Base-by-base conservation (phyloP, 148 eudicot species). In the Euryodendron excelsum region DNA sequence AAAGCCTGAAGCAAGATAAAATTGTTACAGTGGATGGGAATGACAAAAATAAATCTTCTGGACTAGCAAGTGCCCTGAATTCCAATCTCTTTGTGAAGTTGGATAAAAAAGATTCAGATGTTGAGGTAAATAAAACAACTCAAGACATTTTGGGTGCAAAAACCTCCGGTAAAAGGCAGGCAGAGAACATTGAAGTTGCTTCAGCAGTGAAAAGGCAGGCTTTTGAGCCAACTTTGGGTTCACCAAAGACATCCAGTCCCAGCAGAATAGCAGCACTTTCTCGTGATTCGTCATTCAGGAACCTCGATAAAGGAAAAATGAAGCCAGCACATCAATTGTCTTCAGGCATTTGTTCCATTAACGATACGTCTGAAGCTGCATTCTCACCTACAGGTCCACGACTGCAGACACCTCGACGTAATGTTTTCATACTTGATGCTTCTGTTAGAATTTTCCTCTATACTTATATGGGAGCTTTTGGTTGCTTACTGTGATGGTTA, bases 191-290 rank as follows among this genome's bases (percentile, higher is more conserved):
- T 56, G 94, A 90, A 82, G 85, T 86, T 85, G 81, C 85, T 69
- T 79, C 91, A 77, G 60, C 83, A 27, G 80, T 86, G 27, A 95
- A 95, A 81, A 91, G 79, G 82, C 93, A 88, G 78, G 86, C 86
- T 67, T 65, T 89, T 84, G 94, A 91, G 72, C 78, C 91, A 68
- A 74, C 59, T 78, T 47, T 83, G 67, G 84, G 73, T n/a, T 86
- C 91, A 23, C 89, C 91, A 74, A 90, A 80, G 41, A 39, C 82
- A 39, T 82, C 81, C 30, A 85, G 86, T 77, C 84, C 91, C 55
- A 79, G 73, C 71, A 87, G 81, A 79, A 50, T 80, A 58, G 81
- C 86, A 45, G 75, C 81, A 56, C 81, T 92, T 67, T 87, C 93
- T 59, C 93, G 85, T 79, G 89, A 88, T 56, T 66, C 27, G 63